Percentiles rank a stretch among this genome's conserved stretches.
Evolutionary conservation across 108 stramenopile species (phyloP).

Genomic region (Nannochloropsis salina): DNA sequence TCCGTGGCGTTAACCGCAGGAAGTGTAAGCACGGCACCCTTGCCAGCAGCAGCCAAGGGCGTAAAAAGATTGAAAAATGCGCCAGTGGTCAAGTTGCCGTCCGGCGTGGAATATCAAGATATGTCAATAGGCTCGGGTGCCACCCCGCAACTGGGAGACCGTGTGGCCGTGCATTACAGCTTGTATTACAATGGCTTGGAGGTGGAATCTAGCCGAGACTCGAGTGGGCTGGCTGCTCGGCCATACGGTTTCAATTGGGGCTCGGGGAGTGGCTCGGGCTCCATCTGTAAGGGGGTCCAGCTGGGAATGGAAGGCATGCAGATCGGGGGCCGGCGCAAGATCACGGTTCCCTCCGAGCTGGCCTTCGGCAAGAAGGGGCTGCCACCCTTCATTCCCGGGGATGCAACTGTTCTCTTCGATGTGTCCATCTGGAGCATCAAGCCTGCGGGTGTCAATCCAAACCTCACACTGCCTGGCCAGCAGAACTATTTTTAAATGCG

Average conservation of each 20-base stretch:
- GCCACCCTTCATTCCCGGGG: conserved; percentile 40
- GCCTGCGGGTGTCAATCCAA: conserved; percentile 40
- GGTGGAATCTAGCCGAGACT: conserved; percentile 42
- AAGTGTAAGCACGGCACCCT: neutral
- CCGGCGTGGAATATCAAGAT: conserved; percentile 31
- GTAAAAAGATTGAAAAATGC: conserved; percentile 10
- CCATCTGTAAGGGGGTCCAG: conserved; percentile 34
- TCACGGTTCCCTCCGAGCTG: conserved; percentile 37
- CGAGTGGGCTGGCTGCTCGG: conserved; percentile 37
- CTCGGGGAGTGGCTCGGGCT: conserved; percentile 27
- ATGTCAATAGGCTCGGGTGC: conserved; percentile 43
- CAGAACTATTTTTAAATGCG: conserved; percentile 24
- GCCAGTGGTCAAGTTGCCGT: neutral
- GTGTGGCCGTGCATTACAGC: conserved; percentile 43
- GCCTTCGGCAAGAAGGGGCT: conserved; percentile 41
- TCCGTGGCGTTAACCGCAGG: neutral
- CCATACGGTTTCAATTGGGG: conserved; percentile 41
- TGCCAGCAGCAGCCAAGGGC: neutral
- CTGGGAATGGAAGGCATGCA: conserved; percentile 40
- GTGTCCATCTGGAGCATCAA: conserved; percentile 46
- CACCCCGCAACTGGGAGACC: conserved; percentile 29
- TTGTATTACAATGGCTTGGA: conserved; percentile 39
- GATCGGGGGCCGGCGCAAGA: conserved; percentile 46
- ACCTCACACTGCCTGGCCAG: conserved; percentile 38
- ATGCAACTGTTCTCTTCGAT: conserved; percentile 36